Evolutionary conservation across 129 eudicot species (phyloP).

Genomic region (Daucus carota): DNA sequence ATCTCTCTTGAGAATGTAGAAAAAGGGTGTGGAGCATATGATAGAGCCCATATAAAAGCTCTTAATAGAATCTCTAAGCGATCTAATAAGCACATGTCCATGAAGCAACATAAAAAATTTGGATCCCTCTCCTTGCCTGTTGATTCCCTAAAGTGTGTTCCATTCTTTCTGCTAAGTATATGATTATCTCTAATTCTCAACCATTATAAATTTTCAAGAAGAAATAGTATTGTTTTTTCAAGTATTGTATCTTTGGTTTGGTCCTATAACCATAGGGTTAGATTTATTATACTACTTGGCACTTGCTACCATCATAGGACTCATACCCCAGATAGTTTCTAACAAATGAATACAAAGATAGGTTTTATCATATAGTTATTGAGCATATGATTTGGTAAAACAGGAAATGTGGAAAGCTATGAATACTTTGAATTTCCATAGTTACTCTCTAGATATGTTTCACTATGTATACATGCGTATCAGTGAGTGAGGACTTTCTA

Average conservation of each 20-base stretch:
- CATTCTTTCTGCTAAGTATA: neutral
- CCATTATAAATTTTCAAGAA: neutral
- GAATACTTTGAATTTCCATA: neutral
- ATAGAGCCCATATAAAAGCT: conserved; percentile 29
- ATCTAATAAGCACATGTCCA: conserved; percentile 73
- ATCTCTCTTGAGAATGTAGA: conserved; percentile 77
- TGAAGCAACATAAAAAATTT: conserved; percentile 57
- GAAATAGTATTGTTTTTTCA: neutral
- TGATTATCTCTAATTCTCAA: neutral
- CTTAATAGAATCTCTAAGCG: conserved; percentile 58
- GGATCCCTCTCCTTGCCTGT: conserved; percentile 61
- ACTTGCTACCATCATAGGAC: too few relatives aligned
- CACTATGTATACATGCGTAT: neutral
- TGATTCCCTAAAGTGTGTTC: conserved; percentile 54
- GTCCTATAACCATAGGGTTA: neutral
- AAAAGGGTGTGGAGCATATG: conserved; percentile 30
- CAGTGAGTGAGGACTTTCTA: neutral
- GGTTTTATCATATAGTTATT: neutral
- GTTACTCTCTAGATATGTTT: neutral
- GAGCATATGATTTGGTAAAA: neutral
- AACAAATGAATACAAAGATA: neutral
- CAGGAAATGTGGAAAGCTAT: neutral
- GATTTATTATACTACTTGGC: neutral
- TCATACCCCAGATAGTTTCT: neutral
- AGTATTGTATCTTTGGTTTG: neutral